Conservation (phyloP, 805 yeast genomes). For the Monosporozyma servazzii region DNA sequence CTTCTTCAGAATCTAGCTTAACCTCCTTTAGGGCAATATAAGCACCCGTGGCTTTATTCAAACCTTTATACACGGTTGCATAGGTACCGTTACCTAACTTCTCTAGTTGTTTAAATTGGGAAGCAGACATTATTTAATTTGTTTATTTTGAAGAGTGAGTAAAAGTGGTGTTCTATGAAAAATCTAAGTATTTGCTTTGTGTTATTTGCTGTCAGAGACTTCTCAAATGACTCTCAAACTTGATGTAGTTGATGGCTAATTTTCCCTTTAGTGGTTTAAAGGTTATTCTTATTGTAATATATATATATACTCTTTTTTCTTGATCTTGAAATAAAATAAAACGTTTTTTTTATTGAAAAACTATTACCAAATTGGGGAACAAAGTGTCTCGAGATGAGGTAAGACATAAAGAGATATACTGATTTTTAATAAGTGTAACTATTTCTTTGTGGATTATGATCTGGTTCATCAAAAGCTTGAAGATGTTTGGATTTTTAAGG, state of each 20-base stretch:
- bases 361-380: neutral
- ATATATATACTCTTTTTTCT: no score
- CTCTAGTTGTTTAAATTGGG: slow-evolving; percentile 30
- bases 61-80: slow-evolving; percentile 95
- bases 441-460: no score
- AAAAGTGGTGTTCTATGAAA: no score
- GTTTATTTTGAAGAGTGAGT: neutral
- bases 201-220: neutral
- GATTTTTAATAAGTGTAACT: no score
- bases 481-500: no score
- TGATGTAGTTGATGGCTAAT: neutral
- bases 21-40: slow-evolving; percentile 93
- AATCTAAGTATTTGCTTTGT: neutral
- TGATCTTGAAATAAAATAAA: neutral
- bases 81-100: slow-evolving; percentile 61
- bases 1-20: slow-evolving; percentile 93
- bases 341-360: neutral
- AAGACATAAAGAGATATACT: neutral
- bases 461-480: no score
- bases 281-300: neutral
- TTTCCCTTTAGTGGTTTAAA: neutral
- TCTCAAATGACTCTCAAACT: neutral
- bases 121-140: slow-evolving; percentile 13
- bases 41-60: slow-evolving; percentile 86
- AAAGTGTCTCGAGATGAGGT: neutral